phyloP scores from a whole-genome alignment of 495 filamentous ascomycete species.

The Penicillium verhagenii region DNA sequence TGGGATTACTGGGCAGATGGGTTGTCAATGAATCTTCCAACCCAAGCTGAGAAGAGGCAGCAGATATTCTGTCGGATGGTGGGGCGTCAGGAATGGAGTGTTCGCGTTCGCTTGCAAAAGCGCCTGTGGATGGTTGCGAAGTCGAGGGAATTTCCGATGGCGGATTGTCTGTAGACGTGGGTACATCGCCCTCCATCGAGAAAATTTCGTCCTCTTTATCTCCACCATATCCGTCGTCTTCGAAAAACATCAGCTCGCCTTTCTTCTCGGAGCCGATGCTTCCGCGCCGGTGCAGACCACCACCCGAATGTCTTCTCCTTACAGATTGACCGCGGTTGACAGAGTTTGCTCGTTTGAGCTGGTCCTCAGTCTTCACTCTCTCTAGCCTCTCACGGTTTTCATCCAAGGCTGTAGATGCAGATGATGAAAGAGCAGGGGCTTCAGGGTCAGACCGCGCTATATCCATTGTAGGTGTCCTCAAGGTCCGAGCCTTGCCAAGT shows the following conservation, averaged over 20 bases:
- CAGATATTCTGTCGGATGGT: slow-evolving; percentile 1
- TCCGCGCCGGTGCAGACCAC: slow-evolving; percentile 66
- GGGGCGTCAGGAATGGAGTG: not conserved
- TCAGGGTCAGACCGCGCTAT: slow-evolving; percentile 27
- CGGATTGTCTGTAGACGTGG: slow-evolving; percentile 11
- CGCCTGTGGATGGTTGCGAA: slow-evolving; percentile 5
- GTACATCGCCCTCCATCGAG: slow-evolving; percentile 62
- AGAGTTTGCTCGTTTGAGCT: slow-evolving; percentile 32
- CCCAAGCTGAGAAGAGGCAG: not conserved
- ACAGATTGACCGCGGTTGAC: slow-evolving; percentile 31
- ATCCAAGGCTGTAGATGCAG: slow-evolving; percentile 42
- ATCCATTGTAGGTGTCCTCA: slow-evolving; percentile 31
- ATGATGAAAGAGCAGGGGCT: slow-evolving; percentile 39
- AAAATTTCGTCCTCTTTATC: slow-evolving; percentile 76
- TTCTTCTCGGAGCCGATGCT: slow-evolving; percentile 59
- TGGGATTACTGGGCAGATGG: slow-evolving; percentile 65
- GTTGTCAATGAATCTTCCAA: slow-evolving; percentile 11
- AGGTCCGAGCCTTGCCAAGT: slow-evolving; percentile 11
- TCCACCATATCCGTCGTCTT: slow-evolving; percentile 81
- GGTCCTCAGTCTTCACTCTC: slow-evolving; percentile 30
- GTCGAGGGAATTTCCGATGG: slow-evolving; percentile 1
- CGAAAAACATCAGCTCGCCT: slow-evolving; percentile 77
- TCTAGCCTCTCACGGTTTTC: slow-evolving; percentile 36
- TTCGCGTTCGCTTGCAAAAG: slow-evolving; percentile 6
- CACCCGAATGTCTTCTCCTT: slow-evolving; percentile 73